Conservation (phyloP, 768 basidiomycete species). For the Russula sp. region DNA sequence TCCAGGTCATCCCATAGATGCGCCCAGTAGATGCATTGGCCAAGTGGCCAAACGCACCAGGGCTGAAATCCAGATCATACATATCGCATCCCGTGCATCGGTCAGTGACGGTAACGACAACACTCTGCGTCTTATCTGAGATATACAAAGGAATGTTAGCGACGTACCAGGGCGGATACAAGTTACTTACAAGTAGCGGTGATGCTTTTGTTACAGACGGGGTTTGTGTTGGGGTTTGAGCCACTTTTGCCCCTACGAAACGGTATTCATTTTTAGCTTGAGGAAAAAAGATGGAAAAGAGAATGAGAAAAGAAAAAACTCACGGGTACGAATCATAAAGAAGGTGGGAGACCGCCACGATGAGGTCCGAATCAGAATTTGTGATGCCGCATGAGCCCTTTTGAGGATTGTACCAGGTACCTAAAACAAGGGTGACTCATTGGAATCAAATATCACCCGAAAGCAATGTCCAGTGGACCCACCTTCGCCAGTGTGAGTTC, state of each 20-base stretch:
- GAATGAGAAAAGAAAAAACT: constrained; percentile 22
- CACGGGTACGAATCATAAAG: constrained; percentile 58
- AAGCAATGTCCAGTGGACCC: constrained; percentile 9
- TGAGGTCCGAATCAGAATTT: constrained; percentile 44
- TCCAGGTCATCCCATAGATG: constrained; percentile 44
- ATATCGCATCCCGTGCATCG: constrained; percentile 50
- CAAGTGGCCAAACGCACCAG: constrained; percentile 45
- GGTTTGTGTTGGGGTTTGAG: constrained; percentile 67
- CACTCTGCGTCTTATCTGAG: constrained; percentile 44
- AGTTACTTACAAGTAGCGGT: constrained; percentile 38
- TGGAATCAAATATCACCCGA: not conserved
- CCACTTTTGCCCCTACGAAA: constrained; percentile 43
- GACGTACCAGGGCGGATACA: constrained; percentile 8
- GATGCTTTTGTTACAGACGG: constrained; percentile 52
- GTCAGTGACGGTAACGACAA: constrained; percentile 49
- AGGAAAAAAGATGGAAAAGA: not conserved
- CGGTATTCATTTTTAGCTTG: not conserved
- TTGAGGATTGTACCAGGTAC: constrained; percentile 53
- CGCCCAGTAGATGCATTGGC: constrained; percentile 43
- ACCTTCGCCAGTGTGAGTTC: constrained; percentile 46
- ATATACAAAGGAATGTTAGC: constrained; percentile 1
- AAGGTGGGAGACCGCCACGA: constrained; percentile 49
- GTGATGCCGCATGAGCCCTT: constrained; percentile 58
- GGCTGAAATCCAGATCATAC: constrained; percentile 57
- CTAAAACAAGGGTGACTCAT: constrained; percentile 21